Percentiles rank a stretch among this genome's conserved stretches.
Conservation (phyloP, 208 protist genomes). For the Porcisia hertigi region DNA sequence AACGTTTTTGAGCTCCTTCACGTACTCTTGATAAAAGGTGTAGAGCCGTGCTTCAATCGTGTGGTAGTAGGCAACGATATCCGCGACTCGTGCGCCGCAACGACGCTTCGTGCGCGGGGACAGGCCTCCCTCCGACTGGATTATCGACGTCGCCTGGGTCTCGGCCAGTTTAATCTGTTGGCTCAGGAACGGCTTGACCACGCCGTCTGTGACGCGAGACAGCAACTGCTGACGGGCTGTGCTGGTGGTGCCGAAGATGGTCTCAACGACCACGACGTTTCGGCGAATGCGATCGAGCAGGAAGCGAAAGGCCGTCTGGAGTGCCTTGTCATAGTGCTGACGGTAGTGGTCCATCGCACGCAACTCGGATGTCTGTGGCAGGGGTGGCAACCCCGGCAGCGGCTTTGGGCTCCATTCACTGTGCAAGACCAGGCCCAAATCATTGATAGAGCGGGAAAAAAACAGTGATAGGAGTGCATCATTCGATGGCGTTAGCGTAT, state of each 20-base stretch:
- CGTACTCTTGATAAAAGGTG: constrained; percentile 66
- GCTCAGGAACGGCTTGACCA: constrained; percentile 76
- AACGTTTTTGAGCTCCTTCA: constrained; percentile 52
- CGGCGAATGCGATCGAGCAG: constrained; percentile 68
- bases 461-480: constrained; percentile 75
- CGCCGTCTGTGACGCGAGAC: constrained; percentile 67
- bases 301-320: constrained; percentile 65
- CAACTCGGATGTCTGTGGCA: constrained; percentile 33
- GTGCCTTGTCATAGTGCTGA: constrained; percentile 51
- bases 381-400: constrained; percentile 52
- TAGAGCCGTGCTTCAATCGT: constrained; percentile 66
- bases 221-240: constrained; percentile 84
- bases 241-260: constrained; percentile 77
- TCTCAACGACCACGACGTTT: constrained; percentile 82
- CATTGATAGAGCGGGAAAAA: constrained; percentile 69
- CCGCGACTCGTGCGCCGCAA: constrained; percentile 51
- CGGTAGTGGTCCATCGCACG: constrained; percentile 77
- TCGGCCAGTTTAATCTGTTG: constrained; percentile 85
- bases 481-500: constrained; percentile 61
- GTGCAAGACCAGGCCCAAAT: constrained; percentile 70
- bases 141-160: constrained; percentile 50
- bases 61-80: constrained; percentile 81
- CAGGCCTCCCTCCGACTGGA: constrained; percentile 55
- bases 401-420: constrained; percentile 69
- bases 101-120: constrained; percentile 71